phyloP scores from a whole-genome alignment of 2,329 filamentous ascomycete genomes.

The Trichoderma pleuroti region DNA sequence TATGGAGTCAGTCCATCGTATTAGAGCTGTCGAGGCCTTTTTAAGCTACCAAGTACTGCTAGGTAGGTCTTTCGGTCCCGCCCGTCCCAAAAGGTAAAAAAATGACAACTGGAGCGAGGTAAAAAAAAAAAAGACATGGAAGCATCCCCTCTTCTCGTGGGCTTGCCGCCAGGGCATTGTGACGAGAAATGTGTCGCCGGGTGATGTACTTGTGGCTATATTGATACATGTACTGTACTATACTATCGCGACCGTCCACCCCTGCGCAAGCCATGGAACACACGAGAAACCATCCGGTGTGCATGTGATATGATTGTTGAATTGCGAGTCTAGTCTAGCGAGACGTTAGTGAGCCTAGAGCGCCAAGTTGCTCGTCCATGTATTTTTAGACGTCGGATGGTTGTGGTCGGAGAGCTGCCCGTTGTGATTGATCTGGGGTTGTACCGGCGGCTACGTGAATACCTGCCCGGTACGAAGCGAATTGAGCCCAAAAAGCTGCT shows the following conservation, averaged over 20 bases:
- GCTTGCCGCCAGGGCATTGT: conserved; percentile 2
- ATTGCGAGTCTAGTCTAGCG: background rate
- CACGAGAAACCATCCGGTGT: background rate
- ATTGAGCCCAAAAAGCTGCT: background rate
- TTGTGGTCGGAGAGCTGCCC: background rate
- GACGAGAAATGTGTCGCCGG: background rate
- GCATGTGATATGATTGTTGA: background rate
- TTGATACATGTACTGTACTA: no score
- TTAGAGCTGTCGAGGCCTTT: background rate
- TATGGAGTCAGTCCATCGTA: background rate
- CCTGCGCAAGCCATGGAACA: background rate
- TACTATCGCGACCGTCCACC: background rate
- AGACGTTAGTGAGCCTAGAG: background rate
- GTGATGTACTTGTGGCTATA: background rate
- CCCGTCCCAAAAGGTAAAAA: background rate
- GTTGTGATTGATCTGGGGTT: background rate
- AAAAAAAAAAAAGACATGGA: background rate
- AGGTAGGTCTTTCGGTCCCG: background rate
- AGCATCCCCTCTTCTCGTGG: background rate
- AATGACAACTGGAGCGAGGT: background rate
- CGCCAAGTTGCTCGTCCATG: background rate
- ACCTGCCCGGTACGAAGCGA: background rate
- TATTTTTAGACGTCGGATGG: background rate
- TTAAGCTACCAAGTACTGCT: background rate
- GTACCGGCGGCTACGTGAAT: background rate